Conservation (phyloP, 148 eudicot genomes). For the Diospyros kaki region DNA sequence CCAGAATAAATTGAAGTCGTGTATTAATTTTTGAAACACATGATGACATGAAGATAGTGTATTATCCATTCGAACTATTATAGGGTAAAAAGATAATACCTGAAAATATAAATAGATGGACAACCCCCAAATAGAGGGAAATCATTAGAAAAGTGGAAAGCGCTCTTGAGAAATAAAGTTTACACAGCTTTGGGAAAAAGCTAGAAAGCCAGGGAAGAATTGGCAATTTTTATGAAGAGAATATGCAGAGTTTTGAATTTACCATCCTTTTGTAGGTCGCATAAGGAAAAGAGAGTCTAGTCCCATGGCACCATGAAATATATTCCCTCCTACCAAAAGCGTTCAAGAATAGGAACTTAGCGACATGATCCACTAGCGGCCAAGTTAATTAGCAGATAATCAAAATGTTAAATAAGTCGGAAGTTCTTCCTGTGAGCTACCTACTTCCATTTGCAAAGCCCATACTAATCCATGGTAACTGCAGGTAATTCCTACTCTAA, state of each 20-base stretch:
- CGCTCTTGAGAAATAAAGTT: not conserved
- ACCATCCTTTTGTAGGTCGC: slow-evolving; percentile 98
- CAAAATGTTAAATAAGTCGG: not conserved
- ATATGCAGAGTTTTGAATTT: slow-evolving; percentile 16
- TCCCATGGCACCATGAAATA: slow-evolving; percentile 98
- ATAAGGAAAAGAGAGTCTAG: slow-evolving; percentile 87
- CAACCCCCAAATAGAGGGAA: not conserved
- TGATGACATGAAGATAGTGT: too few species aligned
- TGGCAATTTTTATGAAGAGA: slow-evolving; percentile 2
- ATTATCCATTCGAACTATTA: too few species aligned
- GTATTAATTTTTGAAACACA: too few species aligned
- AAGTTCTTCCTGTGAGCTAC: not conserved
- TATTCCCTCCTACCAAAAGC: slow-evolving; percentile 71
- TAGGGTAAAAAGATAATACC: not conserved
- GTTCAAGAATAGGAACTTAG: not conserved
- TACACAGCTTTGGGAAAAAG: not conserved
- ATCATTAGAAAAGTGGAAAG: not conserved
- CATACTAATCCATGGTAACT: not conserved
- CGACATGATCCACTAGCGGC: not conserved
- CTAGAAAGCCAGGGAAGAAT: not conserved
- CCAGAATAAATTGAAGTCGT: too few species aligned
- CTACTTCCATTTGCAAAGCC: not conserved
- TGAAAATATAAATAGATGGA: not conserved
- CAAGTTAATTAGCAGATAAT: not conserved
- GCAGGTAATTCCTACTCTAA: not conserved